Evolutionary conservation across 306 rosid species (phyloP).

Genomic region (Gillenia trifoliata): DNA sequence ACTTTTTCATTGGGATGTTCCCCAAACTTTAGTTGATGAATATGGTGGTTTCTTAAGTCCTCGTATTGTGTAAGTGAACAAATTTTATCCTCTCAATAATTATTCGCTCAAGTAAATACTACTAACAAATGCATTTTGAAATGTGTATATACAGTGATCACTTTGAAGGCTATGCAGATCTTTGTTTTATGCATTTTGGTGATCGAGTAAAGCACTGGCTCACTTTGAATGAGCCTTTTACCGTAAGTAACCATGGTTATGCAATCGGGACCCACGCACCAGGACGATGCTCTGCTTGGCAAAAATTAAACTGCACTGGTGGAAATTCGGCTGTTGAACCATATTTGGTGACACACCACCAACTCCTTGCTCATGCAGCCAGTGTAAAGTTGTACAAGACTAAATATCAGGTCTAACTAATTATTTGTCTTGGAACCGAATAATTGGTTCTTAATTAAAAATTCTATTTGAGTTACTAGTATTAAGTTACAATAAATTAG

Average conservation of each 20-base stretch:
- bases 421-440: not conserved
- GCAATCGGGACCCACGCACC: constrained; percentile 13
- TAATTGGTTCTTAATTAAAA: not conserved
- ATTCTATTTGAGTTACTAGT: not conserved
- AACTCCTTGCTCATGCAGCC: constrained; percentile 58
- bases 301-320: constrained; percentile 25
- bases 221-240: constrained; percentile 51
- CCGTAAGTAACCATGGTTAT: constrained; percentile 27
- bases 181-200: constrained; percentile 52
- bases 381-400: constrained; percentile 41
- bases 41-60: constrained; percentile 57
- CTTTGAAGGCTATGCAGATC: constrained; percentile 36
- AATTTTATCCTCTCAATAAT: not conserved
- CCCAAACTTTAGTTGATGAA: constrained; percentile 57
- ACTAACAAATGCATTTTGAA: not conserved
- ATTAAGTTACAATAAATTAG: not conserved
- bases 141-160: constrained; percentile 24
- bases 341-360: constrained; percentile 49
- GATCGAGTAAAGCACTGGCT: constrained; percentile 62
- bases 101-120: not conserved
- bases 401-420: constrained; percentile 23
- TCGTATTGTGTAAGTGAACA: constrained; percentile 39
- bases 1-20: constrained; percentile 68
- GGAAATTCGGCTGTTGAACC: constrained; percentile 60
- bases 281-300: constrained; percentile 44